These are phyloP conservation scores for Leccinum subgranulosum DNA, from an alignment of 768 basidiomycete species.

Conservation along the genomic window DNA sequence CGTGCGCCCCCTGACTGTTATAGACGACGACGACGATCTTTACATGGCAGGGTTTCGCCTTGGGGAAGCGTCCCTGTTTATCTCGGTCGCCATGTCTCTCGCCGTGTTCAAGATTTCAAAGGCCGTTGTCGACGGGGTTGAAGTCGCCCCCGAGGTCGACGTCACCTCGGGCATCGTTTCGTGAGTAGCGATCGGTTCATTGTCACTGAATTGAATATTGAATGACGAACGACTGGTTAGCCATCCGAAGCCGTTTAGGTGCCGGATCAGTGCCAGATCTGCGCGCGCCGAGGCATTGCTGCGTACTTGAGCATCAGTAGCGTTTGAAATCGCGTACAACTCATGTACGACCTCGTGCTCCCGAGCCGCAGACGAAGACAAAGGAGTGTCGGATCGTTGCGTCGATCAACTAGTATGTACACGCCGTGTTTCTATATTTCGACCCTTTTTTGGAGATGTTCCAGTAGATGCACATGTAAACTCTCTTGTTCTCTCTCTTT, in stretches of 20 bases:
- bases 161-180: conserved; percentile 41
- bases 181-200: conserved; percentile 28
- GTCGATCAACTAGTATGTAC: neutral
- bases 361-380: neutral
- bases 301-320: neutral
- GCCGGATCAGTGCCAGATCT: conserved; percentile 51
- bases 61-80: conserved; percentile 29
- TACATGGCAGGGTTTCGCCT: conserved; percentile 26
- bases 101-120: conserved; percentile 44
- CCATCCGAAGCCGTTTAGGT: conserved; percentile 56
- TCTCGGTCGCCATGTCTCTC: conserved; percentile 35
- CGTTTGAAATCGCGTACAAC: neutral
- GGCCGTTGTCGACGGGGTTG: conserved; percentile 37
- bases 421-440: neutral
- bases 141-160: conserved; percentile 44
- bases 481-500: neutral
- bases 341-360: too few species aligned
- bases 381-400: neutral
- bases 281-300: conserved; percentile 32
- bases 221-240: conserved; percentile 2
- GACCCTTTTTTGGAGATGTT: neutral
- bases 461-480: neutral
- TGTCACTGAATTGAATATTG: neutral
- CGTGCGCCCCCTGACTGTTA: neutral
- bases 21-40: neutral